Evolutionary conservation across 2,329 filamentous ascomycete genomes (phyloP).

Genomic region (Fusarium tupiense): DNA sequence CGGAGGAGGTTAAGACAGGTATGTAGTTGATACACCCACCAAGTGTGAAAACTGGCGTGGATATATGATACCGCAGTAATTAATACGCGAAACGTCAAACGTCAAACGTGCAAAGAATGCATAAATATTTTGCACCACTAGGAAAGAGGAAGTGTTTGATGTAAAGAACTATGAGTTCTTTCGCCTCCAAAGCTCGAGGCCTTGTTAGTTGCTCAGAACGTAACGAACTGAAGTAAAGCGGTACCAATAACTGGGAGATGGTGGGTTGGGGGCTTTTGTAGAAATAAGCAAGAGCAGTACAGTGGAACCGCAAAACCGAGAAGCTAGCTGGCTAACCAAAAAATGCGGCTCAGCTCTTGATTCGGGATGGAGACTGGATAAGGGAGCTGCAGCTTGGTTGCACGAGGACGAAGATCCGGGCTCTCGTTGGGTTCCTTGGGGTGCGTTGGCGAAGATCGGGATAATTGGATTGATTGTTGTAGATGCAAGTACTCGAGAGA

Average conservation of each 20-base stretch:
- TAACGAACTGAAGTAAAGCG: conserved; percentile 20
- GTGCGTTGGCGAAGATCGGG: conserved; percentile 37
- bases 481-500: conserved; percentile 14
- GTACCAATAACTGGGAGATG: conserved; percentile 26
- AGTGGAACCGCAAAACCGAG: conserved; percentile 14
- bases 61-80: not conserved
- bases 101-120: not conserved
- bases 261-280: conserved; percentile 43
- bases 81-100: not conserved
- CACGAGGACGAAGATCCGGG: conserved; percentile 34
- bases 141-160: not conserved
- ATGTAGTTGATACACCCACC: not conserved
- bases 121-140: not conserved
- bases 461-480: conserved; percentile 26
- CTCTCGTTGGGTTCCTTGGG: conserved; percentile 33
- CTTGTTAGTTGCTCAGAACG: conserved; percentile 18
- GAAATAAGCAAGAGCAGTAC: conserved; percentile 14
- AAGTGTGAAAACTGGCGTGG: not conserved
- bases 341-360: conserved; percentile 41
- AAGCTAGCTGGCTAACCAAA: conserved; percentile 24
- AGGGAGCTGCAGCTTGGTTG: conserved; percentile 31
- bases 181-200: conserved; percentile 5
- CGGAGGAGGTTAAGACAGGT: not conserved
- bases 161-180: not conserved
- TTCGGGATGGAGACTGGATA: conserved; percentile 25